Percentiles rank a stretch among this genome's conserved stretches.
Evolutionary conservation across 257 asterid genomes (phyloP).

Genomic region (Scutellaria baicalensis): DNA sequence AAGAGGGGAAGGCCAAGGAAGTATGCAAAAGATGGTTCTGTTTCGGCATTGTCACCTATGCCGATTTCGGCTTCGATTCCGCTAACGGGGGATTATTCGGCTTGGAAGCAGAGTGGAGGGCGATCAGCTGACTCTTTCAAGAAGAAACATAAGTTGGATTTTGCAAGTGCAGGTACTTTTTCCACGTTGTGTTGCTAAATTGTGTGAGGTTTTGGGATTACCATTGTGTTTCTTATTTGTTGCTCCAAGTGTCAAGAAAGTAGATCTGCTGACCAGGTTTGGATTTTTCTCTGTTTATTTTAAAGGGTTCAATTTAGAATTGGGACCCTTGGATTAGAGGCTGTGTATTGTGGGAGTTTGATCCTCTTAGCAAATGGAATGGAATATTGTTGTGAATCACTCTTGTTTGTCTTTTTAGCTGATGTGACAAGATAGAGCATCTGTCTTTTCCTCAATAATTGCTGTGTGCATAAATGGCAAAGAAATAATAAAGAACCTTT

Average conservation of each 20-base stretch:
- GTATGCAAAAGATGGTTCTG: slow-evolving; percentile 62
- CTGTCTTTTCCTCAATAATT: slow-evolving; percentile 51
- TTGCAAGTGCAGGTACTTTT: slow-evolving; percentile 49
- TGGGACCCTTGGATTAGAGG: slow-evolving; percentile 36
- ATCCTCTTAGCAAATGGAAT: neutral
- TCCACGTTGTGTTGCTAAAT: too few relatives aligned
- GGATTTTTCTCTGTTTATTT: slow-evolving; percentile 16
- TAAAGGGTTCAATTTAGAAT: slow-evolving; percentile 29
- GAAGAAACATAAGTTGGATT: slow-evolving; percentile 67
- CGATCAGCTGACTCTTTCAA: slow-evolving; percentile 44
- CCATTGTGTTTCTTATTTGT: neutral
- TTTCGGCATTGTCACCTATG: slow-evolving; percentile 80
- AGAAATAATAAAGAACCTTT: slow-evolving; percentile 4
- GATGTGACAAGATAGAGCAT: slow-evolving; percentile 42
- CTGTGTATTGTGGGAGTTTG: slow-evolving; percentile 27
- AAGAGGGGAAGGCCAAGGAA: slow-evolving; percentile 91
- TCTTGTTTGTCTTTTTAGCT: slow-evolving; percentile 21
- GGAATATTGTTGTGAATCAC: slow-evolving; percentile 23
- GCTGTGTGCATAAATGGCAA: slow-evolving; percentile 25
- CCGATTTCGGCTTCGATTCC: slow-evolving; percentile 97
- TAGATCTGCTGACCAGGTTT: slow-evolving; percentile 36
- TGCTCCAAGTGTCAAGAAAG: slow-evolving; percentile 17
- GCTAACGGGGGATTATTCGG: slow-evolving; percentile 62
- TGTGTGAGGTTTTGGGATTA: neutral
- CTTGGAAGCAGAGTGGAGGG: slow-evolving; percentile 49